Evolutionary conservation across 352 stramenopile species (phyloP), one percentile per base, ranked within the genome.

Genomic region (Phytophthora tentaculata): DNA sequence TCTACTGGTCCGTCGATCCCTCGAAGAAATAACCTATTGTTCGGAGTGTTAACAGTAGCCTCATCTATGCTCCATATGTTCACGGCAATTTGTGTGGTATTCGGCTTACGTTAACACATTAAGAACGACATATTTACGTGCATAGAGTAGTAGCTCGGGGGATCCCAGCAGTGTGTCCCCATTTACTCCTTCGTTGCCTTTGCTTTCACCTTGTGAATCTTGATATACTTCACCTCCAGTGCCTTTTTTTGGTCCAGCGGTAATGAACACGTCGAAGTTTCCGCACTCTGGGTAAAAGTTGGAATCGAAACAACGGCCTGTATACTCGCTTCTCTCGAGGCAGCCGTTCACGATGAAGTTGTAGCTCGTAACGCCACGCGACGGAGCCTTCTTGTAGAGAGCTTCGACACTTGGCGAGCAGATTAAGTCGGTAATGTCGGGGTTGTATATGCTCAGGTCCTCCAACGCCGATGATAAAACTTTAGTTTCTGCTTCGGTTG

Each of bases 141-240:
- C n/a, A n/a, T n/a, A n/a, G n/a, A n/a, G n/a, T n/a, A n/a, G n/a
- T n/a, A n/a, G n/a, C n/a, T n/a, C n/a, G n/a, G n/a, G n/a, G n/a
- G n/a, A n/a, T n/a, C n/a, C n/a, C n/a, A n/a, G n/a, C n/a, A n/a
- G n/a, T n/a, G n/a, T n/a, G n/a, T n/a, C n/a, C n/a, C n/a, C 24
- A 16, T n/a, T 55, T 17, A 55, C 20, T 55, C 29, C 17, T 55
- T 55, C 2, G 48, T 41, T 8, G 26, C 16, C n/a, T 41, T 35
- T 26, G 48, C 35, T 24, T 55, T 41, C 48, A 55, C 24, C 35
- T 55, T 43, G 48, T 55, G 48, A 24, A 56, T 14, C 12, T 56
- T 45, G 50, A 56, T 47, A 10, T 28, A 56, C 9, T n/a, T 56
- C 50, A 56, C 50, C 13, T 56, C 19, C 50, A 56, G 29, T n/a